Evolutionary conservation across 176 grass and related monocot genomes (phyloP), one percentile per base, ranked within the genome.

Genomic region (Canna indica): DNA sequence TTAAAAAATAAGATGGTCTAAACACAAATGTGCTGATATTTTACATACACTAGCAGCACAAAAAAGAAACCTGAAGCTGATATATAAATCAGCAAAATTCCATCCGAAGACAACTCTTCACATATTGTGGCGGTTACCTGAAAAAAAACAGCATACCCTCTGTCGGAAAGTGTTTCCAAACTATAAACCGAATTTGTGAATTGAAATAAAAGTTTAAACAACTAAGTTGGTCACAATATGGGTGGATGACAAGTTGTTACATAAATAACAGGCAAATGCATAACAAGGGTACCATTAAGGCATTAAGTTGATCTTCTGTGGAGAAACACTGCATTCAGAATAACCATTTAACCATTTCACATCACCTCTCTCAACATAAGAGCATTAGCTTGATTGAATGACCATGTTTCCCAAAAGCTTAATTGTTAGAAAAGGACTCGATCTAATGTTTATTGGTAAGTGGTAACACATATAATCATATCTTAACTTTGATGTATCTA

Each of bases 31-130:
- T 53, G 17, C 29, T 36, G 36, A 45, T 38, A 63, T 33, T 46
- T 10, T 46, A 47, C 17, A 30, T 42, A 26, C 20, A 31, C 12
- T 13, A 70, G 27, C 15, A 31, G 27, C 39, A 48, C 18, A 47
- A 70, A 31, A 20, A 11, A 39, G 25, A 18, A 18, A 75, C 72
- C 72, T 62, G 56, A 58, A 63, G 72, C 58, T 63, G 72, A 75
- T 30, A 75, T 38, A 32, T 75, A 75, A 14, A 75, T 75, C 22
- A 75, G 58, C 56, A 75, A 64, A 30, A 75, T 62, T 27, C 38
- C 28, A 46, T 75, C 72, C 45, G 35, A 13, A 44, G 72, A 38
- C 72, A 75, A 30, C 25, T 75, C 72, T 46, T 75, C 56, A 28
- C 72, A 75, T 22, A 62, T 62, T 31, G 56, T 47, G 26, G 72